Evolutionary conservation across 768 basidiomycete species (phyloP), one percentile per base, ranked within the genome.

Genomic region (Udeniomyces megalosporus): DNA sequence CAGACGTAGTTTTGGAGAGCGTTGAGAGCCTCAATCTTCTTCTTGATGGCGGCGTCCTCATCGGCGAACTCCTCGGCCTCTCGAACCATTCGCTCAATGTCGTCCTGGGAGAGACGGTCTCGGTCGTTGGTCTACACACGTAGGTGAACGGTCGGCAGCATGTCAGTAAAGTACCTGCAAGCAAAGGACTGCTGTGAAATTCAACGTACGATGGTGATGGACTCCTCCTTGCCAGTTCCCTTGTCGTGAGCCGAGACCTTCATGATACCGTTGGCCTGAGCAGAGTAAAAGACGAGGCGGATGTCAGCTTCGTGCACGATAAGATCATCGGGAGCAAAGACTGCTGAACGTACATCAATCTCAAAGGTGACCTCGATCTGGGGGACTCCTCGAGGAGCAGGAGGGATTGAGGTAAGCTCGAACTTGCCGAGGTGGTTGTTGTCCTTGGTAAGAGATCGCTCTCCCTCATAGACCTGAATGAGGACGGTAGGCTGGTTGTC

Each of bases 381-480:
- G 67, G 86, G 86, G 60, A 87, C 82, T 72, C 74, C 74, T 63
- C 77, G 74, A 28, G 76, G 77, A 17, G 50, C 45, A 34, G 47
- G 58, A 8, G 31, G 53, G 48, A 61, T 58, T n/a, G 31, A 57
- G 22, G 46, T 35, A 29, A 66, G 55, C 53, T 62, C 53, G 74
- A 95, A 96, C 74, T 91, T 91, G 77, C 93, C 92, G 68, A 97
- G 85, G 54, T 85, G 84, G 78, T 95, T 93, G 82, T 95, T 96
- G 77, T 96, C 93, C 82, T 93, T 93, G 67, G 93, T 96, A 70
- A 95, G 77, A 51, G 89, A 83, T 72, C 93, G 90, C 78, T 96
- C 92, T 75, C 92, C 92, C 80, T 96, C 92, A 74, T 79, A 96
- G 67, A 97, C 93, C 76, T 97, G 92, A 75, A 97, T 92, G 71